Percentiles rank a stretch among this genome's conserved stretches.
Evolutionary conservation across 2,329 filamentous ascomycete genomes (phyloP).

Genomic region (Teratosphaeria zuluensis): DNA sequence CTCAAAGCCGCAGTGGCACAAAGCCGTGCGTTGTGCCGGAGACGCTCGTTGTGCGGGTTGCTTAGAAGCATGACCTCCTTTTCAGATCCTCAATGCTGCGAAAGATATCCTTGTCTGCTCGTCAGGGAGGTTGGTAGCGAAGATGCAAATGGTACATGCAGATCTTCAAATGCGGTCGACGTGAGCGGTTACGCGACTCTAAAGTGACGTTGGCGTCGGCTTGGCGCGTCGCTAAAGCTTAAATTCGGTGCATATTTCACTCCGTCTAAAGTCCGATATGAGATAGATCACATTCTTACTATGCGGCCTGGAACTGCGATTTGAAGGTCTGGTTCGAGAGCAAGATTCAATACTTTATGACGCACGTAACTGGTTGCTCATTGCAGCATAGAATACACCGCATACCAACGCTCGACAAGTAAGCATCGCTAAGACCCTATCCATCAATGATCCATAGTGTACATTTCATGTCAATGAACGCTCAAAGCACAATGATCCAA

Average conservation of each 20-base stretch:
- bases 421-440: background rate
- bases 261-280: background rate
- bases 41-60: background rate
- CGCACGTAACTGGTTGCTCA: background rate
- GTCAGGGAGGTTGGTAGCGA: background rate
- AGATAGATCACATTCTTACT: background rate
- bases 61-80: background rate
- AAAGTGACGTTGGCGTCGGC: background rate
- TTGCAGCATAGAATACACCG: background rate
- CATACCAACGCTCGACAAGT: background rate
- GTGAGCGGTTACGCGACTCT: background rate
- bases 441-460: background rate
- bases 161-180: too few species aligned
- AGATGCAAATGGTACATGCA: background rate
- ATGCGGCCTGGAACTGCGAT: background rate
- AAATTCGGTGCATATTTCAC: background rate
- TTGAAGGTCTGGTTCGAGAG: background rate
- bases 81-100: background rate
- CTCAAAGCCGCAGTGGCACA: background rate
- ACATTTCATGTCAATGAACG: background rate
- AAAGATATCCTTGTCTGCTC: background rate
- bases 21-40: background rate
- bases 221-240: background rate
- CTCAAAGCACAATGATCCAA: background rate
- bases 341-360: background rate